Evolutionary conservation across 78 protist species (phyloP), one percentile per base, ranked within the genome.

Genomic region (Monosiga brevicollis): DNA sequence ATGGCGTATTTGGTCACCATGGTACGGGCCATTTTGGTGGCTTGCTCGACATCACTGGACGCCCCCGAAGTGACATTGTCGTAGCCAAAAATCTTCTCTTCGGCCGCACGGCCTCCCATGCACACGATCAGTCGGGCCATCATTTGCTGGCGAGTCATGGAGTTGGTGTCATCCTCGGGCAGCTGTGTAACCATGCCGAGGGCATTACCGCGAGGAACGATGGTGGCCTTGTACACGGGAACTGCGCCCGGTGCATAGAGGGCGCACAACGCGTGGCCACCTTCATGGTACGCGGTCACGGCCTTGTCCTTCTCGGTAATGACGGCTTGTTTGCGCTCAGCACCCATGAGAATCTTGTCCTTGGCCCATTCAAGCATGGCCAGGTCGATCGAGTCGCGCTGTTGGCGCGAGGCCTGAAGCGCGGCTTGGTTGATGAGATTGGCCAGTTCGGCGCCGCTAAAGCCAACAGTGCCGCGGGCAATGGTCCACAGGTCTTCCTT

Each of bases 191-290:
- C 91, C 62, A 90, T 42, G 37, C 97, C 97, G 2, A 95, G 87
- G 25, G 94, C 92, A 32, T 83, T 88, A 36, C 95, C 93, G 32
- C 95, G 87, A 37, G 96, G 96, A 83, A 94, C 62, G 38, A 97
- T 91, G 36, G 99, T 95, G 6, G 96, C 97, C 83, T 97, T 95
- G 93, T 94, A 95, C 35, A 95, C 83, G 34, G 92, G 97, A 32
- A 79, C 82, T 0, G 96, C 87, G 23, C 91, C 93, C 37, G 78
- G 82, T 2, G 93, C 88, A 73, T 72, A 39, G 36, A 91, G 40
- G 0, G 97, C 96, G 41, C 93, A 93, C n/a, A 97, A 80, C 2
- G 99, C 98, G 83, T 97, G 99, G 36, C 98, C 99, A 3, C 94
- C 95, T 72, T 96, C 98, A 90, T 96, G 98, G 54, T 89, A 94